phyloP scores from a whole-genome alignment of 148 eudicot species.

The Beta vulgaris region DNA sequence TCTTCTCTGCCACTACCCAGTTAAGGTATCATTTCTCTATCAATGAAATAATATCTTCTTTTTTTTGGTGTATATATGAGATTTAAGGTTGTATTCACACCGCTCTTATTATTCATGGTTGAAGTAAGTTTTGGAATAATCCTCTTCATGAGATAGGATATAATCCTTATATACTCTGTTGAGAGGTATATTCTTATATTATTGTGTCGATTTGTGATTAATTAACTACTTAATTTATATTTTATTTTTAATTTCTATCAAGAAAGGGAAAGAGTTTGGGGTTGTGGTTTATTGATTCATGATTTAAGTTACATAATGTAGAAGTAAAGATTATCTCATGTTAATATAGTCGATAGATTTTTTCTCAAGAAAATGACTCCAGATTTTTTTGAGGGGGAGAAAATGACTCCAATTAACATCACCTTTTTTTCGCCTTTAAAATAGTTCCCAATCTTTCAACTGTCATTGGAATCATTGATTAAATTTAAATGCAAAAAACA shows the following conservation, averaged over 20 bases:
- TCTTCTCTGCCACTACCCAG: slow-evolving; percentile 91
- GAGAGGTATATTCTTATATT: too few relatives aligned
- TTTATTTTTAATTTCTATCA: too few relatives aligned
- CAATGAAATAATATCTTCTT: neutral
- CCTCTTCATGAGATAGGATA: neutral
- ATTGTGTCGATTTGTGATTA: too few relatives aligned
- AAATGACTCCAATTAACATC: neutral
- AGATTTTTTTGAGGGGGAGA: neutral
- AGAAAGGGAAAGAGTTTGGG: neutral
- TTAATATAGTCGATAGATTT: too few relatives aligned
- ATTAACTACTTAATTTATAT: neutral
- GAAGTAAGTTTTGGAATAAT: too few relatives aligned
- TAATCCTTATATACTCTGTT: too few relatives aligned
- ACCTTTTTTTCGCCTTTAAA: too few relatives aligned
- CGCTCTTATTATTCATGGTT: neutral
- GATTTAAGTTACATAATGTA: neutral
- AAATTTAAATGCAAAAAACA: too few relatives aligned
- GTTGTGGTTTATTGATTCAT: neutral
- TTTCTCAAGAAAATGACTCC: neutral
- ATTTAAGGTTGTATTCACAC: neutral
- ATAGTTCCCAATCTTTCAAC: too few relatives aligned
- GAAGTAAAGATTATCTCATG: neutral
- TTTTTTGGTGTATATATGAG: neutral
- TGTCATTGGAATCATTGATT: too few relatives aligned
- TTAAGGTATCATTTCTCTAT: slow-evolving; percentile 50